Base-by-base conservation (phyloP, 495 filamentous ascomycete genomes). In the Talaromyces thailandensis region DNA sequence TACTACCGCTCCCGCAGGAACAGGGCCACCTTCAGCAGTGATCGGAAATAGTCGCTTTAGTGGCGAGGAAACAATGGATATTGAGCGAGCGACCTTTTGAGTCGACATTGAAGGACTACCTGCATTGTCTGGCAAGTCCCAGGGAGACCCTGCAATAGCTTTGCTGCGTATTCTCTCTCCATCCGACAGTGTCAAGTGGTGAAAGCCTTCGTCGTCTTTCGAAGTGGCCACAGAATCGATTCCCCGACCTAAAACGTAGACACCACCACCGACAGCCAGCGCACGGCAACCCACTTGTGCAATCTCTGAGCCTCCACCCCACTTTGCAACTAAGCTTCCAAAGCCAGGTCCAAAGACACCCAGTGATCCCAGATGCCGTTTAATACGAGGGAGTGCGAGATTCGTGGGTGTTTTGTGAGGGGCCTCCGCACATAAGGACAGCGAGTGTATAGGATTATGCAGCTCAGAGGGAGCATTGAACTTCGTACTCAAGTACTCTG, bases 251-350 rank as follows among this genome's bases (percentile, higher is more conserved):
- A 98, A 86, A 62, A 96, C 90, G 75, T 97, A 97, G 5, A 95
- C 83, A 18, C 86, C 91, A 31, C 94, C 95, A 4, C 95, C 93
- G 7, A 98, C 93, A 4, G 94, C 94, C 59, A 88, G 86, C 37
- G 94, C 92, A 62, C 94, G 89, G 67, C 94, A 98, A 12, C 87
- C 90, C 11, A 97, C 91, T 69, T 98, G 94, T 21, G 91, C 82
- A 63, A 98, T 86, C 74, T 98, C 94, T n/a, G 92, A 88, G 9
- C 86, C 80, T 63, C 95, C 92, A 23, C 94, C 94, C 87, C 93
- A 98, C 75, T 94, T 96, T 11, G 92, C 86, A 62, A 93, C 78
- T 9, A 97, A 84, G 53, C 88, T 86, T 32, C 90, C 88, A 70
- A 97, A 96, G 5, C 92, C 91, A 59, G 88, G 83, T 0, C 93